Percentiles rank a stretch among this genome's conserved stretches.
These are phyloP conservation scores for Coniochaeta sp. DNA, from an alignment of 2,329 filamentous ascomycete species.

Conservation along the genomic window DNA sequence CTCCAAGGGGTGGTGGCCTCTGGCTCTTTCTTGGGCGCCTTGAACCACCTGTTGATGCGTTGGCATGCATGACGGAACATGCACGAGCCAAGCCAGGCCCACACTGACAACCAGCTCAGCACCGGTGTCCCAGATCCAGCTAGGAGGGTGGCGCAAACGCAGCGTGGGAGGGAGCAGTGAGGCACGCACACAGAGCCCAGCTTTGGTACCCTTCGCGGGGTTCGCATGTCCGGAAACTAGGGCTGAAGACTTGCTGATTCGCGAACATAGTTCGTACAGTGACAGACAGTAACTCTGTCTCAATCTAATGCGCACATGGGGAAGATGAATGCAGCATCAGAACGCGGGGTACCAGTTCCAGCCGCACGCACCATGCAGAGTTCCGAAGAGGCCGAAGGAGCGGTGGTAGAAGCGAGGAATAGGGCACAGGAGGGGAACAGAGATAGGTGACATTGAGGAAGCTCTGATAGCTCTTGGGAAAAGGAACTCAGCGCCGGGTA, in stretches of 20 bases:
- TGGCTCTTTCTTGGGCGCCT: conserved; percentile 31
- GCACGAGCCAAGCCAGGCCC: conserved; percentile 41
- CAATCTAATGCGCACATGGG: not conserved
- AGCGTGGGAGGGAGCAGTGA: conserved; percentile 8
- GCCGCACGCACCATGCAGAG: not conserved
- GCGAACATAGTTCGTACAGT: not conserved
- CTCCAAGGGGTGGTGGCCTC: conserved; percentile 20
- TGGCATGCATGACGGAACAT: conserved; percentile 56
- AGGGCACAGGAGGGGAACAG: not conserved
- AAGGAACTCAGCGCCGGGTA: not conserved
- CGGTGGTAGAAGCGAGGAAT: not conserved
- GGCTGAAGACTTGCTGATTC: not conserved
- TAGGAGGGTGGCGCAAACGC: conserved; percentile 12
- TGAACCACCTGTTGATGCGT: conserved; percentile 41
- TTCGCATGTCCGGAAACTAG: not conserved
- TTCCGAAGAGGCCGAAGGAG: not conserved
- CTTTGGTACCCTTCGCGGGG: not conserved
- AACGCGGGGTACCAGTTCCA: not conserved
- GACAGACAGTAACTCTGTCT: not conserved
- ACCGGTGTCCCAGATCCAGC: conserved; percentile 9
- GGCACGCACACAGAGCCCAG: conserved; percentile 6
- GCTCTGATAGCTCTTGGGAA: not conserved
- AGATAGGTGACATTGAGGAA: conserved; percentile 2
- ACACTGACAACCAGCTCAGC: conserved; percentile 33
- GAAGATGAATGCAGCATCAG: not conserved